A percentile compares a stretch with the other conserved stretches of the same genome.
These are phyloP conservation scores for Didymella arachidicola DNA, from an alignment of 2,329 filamentous ascomycete species.

Conservation along the genomic window DNA sequence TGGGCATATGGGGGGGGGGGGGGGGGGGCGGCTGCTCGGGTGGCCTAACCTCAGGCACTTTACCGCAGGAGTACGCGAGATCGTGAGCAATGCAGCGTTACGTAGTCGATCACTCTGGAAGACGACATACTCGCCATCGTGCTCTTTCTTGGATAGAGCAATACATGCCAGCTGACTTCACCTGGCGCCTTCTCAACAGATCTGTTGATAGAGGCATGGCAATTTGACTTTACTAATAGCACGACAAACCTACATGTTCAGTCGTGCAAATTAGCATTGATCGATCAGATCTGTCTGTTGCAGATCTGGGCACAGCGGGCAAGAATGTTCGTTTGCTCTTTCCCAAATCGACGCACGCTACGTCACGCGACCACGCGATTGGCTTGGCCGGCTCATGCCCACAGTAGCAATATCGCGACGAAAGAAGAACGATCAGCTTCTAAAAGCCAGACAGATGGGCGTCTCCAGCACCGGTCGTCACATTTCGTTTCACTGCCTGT, in stretches of 20 bases:
- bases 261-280: neutral
- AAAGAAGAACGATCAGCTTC: conserved; percentile 7
- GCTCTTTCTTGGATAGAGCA: no score
- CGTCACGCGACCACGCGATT: conserved; percentile 27
- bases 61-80: no score
- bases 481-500: conserved; percentile 3
- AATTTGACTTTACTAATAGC: no score
- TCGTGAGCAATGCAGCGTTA: no score
- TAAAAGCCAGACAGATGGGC: conserved; percentile 7
- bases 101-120: no score
- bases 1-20: no score
- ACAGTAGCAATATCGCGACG: conserved; percentile 9
- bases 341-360: conserved; percentile 20
- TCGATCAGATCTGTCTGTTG: neutral
- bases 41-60: neutral
- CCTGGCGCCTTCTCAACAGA: neutral
- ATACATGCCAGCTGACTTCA: neutral
- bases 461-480: neutral
- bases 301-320: neutral
- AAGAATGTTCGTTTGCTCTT: conserved; percentile 23
- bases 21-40: neutral
- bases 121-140: no score
- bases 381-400: conserved; percentile 12
- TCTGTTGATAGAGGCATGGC: neutral
- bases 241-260: no score